Conservation (phyloP, 148 eudicot species). For the Rhododendron molle region DNA sequence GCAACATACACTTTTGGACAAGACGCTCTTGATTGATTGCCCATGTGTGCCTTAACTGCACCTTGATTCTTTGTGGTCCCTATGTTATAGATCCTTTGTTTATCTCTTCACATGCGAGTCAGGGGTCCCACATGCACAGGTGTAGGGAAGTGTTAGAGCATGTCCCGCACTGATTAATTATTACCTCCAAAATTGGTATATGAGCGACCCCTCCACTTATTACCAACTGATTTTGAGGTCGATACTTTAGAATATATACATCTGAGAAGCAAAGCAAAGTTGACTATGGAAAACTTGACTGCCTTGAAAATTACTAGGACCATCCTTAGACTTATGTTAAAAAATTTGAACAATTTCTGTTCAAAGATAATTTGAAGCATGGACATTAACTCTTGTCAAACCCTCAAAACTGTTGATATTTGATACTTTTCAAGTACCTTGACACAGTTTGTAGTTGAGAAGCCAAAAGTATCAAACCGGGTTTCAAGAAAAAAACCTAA, state of each 20-base stretch:
- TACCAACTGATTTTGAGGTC: not conserved
- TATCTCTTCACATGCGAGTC: not conserved
- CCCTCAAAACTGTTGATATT: not conserved
- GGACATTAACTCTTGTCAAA: not conserved
- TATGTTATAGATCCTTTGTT: not conserved
- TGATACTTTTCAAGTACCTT: not conserved
- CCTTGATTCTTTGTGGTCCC: not conserved
- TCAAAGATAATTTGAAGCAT: not conserved
- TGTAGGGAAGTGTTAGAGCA: not conserved
- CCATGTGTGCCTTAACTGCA: not conserved
- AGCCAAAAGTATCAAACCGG: not conserved
- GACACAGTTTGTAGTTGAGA: not conserved
- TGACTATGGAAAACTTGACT: not conserved
- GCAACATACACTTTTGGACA: not conserved
- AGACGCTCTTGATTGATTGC: not conserved
- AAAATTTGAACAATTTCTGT: not conserved
- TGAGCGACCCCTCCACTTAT: not conserved
- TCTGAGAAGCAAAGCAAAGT: constrained; percentile 6
- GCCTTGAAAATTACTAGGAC: not conserved
- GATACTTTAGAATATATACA: not conserved
- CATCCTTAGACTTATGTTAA: not conserved
- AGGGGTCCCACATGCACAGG: not conserved
- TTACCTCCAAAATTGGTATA: not conserved
- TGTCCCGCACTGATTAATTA: not conserved
- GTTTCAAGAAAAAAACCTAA: not conserved